These are phyloP conservation scores for Neurospora sp. DNA, from an alignment of 495 filamentous ascomycete genomes.

Conservation along the genomic window DNA sequence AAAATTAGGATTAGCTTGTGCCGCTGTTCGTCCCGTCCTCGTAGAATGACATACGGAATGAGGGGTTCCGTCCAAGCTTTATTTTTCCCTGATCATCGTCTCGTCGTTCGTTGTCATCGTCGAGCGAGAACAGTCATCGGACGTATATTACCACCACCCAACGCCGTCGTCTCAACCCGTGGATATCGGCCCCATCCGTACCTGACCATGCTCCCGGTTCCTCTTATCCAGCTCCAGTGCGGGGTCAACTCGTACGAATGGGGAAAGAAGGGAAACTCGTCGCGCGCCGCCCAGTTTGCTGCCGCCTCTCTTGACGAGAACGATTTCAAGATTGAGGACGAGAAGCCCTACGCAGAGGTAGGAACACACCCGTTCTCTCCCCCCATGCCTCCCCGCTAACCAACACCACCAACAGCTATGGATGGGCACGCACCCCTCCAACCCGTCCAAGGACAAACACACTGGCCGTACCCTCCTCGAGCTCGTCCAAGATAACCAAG, in stretches of 20 bases:
- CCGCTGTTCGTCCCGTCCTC: neutral
- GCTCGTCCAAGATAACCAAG: conserved; percentile 78
- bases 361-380: too few relatives aligned
- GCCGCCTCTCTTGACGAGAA: conserved; percentile 56
- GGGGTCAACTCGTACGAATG: conserved; percentile 98
- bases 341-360: conserved; percentile 84
- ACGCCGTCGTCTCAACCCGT: neutral
- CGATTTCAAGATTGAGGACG: conserved; percentile 64
- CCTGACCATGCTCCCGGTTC: conserved; percentile 38
- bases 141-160: neutral
- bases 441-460: conserved; percentile 79
- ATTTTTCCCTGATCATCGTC: neutral
- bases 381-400: neutral
- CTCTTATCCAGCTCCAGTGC: conserved; percentile 85
- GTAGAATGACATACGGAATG: neutral
- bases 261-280: conserved; percentile 84
- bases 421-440: conserved; percentile 98
- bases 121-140: neutral
- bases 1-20: neutral
- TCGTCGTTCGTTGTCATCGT: neutral
- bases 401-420: conserved; percentile 54
- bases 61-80: neutral
- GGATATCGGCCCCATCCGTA: neutral
- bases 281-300: conserved; percentile 68
- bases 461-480: conserved; percentile 85